Evolutionary conservation across 129 eudicot species (phyloP), one percentile per base, ranked within the genome.

Genomic region (Tagetes erecta): DNA sequence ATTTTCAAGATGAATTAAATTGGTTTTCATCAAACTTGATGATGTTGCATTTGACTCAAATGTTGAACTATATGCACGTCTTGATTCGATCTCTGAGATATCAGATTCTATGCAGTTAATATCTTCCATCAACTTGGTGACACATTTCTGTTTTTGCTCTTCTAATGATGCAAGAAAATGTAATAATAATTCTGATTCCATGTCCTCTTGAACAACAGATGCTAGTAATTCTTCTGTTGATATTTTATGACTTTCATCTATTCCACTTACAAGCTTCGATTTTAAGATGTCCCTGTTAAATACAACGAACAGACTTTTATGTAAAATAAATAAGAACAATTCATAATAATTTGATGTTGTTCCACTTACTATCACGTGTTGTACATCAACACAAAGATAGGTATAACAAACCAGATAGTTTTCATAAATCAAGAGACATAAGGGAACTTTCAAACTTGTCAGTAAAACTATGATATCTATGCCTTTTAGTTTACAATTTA

Each of bases 1-100:
- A 71, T 71, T 88, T 86, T 93, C 98, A 33, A 93, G 96, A 70
- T 87, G 91, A 77, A 56, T 60, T 66, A 83, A 68, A 78, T 86
- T 88, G 65, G 39, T 49, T 86, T 72, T 84, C 67, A 77, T 52
- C 45, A 84, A 42, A 77, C 81, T 85, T 12, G 81, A 46, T 50
- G 55, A 69, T 62, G 13, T 67, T 13, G 62, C 68, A 67, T 37
- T 72, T 47, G 67, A 46, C 76, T 55, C 76, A 68, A 37, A 55
- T 39, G 46, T 71, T 58, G 76, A 31, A 31, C 55, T 67, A 30
- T 59, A 83, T 34, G 70, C 35, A 9, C 69, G 80, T 60, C 98
- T 79, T 69, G 63, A 83, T 73, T 81, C 86, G 8, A 83, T 83
- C 74, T 93, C 98, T 73, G 74, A 73, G 70, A 90, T 84, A 73